Base-by-base conservation (phyloP, 2,329 filamentous ascomycete species). In the Zopfia rhizophila region DNA sequence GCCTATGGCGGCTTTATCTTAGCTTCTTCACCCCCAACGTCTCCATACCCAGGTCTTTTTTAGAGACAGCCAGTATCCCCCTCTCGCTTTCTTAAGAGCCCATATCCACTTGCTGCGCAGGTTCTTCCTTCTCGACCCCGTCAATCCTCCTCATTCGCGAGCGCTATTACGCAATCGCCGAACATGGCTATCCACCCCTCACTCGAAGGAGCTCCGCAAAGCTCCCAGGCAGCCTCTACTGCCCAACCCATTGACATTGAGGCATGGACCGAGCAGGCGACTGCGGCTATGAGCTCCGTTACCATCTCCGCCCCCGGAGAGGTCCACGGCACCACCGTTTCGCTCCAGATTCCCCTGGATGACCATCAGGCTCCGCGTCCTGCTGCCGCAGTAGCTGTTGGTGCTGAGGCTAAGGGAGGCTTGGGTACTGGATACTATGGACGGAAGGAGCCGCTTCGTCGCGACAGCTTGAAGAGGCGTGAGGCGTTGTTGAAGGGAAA, bases 401-500 rank as follows among this genome's bases (percentile, higher is more conserved):
- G 59, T 4, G 32, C 63, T 69, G 27, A 70, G 72, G 45, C 76
- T 70, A 51, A 76, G 38, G 56, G 68, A 75, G 43, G 81, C 74
- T 41, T 76, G 70, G 79, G 66, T 58, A 59, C 73, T 53, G 52
- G 72, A 60, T 73, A 78, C 63, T 61, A 77, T 54, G 75, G 76
- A 52, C 68, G 88, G 29, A 78, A 78, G 48, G 79, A 81, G 60
- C 77, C 80, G 5, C 61, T 83, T 32, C 76, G 81, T 23, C 80
- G 83, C 38, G 85, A 88, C 60, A 86, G 82, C 58, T 61, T 83
- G 61, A 85, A 84, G 63, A 74, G 82, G 38, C 85, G 92, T 13
- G 91, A 96, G 56, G 83, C 86, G 2, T 67, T 96, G 39, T 78
- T 94, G 22, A 95, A 91, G 75, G 93, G 93, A 45, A 96, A 95